These are phyloP conservation scores for Anacardium occidentale DNA, from an alignment of 345 rosid genomes.

Conservation along the genomic window DNA sequence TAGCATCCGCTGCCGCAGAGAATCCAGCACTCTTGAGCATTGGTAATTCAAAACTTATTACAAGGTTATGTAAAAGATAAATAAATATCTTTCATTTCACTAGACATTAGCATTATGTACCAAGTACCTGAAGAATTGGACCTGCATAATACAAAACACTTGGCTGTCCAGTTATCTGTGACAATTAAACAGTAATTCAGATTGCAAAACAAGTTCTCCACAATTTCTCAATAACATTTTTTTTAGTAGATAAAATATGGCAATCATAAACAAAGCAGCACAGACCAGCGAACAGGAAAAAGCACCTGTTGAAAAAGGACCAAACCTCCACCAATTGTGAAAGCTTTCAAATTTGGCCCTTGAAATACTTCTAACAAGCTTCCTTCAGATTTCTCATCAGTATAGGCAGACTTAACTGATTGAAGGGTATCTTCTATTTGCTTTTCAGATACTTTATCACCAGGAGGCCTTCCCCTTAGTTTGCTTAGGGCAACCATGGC, in stretches of 20 bases:
- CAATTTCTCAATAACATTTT: not conserved
- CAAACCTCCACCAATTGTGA: constrained; percentile 88
- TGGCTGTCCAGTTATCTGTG: constrained; percentile 97
- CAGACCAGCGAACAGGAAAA: constrained; percentile 14
- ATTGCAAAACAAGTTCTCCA: constrained; percentile 14
- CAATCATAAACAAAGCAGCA: not conserved
- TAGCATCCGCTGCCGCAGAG: constrained; percentile 97
- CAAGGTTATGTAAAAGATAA: constrained; percentile 1
- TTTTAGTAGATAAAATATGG: not conserved
- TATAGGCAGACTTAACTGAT: constrained; percentile 64
- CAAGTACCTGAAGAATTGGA: constrained; percentile 85
- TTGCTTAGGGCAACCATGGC: constrained; percentile 74
- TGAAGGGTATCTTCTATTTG: constrained; percentile 67
- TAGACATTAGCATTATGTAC: constrained; percentile 12
- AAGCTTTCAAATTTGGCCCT: constrained; percentile 89
- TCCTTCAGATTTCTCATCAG: constrained; percentile 55
- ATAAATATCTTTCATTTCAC: constrained; percentile 8
- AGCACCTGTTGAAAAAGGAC: constrained; percentile 95
- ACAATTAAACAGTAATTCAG: constrained; percentile 25
- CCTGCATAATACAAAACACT: constrained; percentile 96
- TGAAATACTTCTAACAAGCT: constrained; percentile 81
- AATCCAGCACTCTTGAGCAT: constrained; percentile 83
- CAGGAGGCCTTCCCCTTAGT: constrained; percentile 73
- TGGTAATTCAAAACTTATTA: constrained; percentile 11
- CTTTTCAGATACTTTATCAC: constrained; percentile 68